A percentile compares a stretch with the other conserved stretches of the same genome.
Conservation (phyloP, 2,329 filamentous ascomycete genomes). For the Metarhizium guizhouense region DNA sequence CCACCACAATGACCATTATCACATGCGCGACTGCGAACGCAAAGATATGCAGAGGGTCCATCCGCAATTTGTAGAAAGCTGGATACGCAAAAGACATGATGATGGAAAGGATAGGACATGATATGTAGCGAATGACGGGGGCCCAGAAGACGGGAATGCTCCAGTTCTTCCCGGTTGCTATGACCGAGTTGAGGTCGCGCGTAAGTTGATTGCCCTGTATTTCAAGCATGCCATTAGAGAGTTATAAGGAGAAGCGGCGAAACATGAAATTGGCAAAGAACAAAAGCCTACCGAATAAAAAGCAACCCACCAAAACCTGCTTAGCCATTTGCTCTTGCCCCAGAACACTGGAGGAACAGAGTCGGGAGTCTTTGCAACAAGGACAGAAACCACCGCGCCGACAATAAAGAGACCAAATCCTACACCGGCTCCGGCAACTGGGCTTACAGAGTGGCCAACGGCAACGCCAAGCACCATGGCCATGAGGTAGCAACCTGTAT, state of each 20-base stretch:
- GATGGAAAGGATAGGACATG: slow-evolving; percentile 34
- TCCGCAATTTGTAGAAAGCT: no score
- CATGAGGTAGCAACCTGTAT: slow-evolving; percentile 38
- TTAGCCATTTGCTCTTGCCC: slow-evolving; percentile 24
- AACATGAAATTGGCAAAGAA: no score
- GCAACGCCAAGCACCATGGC: slow-evolving; percentile 37
- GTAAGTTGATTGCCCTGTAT: slow-evolving; percentile 40
- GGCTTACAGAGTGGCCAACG: slow-evolving; percentile 33
- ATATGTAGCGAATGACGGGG: slow-evolving; percentile 29
- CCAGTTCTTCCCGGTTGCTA: slow-evolving; percentile 38
- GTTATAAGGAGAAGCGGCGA: no score
- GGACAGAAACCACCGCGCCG: slow-evolving; percentile 23
- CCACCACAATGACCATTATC: slow-evolving; percentile 29
- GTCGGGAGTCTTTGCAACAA: slow-evolving; percentile 30
- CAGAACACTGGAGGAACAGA: slow-evolving; percentile 32
- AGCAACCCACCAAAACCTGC: slow-evolving; percentile 34
- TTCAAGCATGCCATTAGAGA: slow-evolving; percentile 6
- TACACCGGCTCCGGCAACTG: slow-evolving; percentile 33
- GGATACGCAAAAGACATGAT: slow-evolving; percentile 35
- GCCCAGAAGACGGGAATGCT: slow-evolving; percentile 35
- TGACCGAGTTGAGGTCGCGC: slow-evolving; percentile 41
- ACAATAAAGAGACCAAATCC: slow-evolving; percentile 39
- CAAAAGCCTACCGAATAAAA: slow-evolving; percentile 39
- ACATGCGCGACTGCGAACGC: slow-evolving; percentile 30
- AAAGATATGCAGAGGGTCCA: slow-evolving; percentile 20